Evolutionary conservation across 805 yeast genomes (phyloP).

Genomic region (Kodamaea kakaduensis): DNA sequence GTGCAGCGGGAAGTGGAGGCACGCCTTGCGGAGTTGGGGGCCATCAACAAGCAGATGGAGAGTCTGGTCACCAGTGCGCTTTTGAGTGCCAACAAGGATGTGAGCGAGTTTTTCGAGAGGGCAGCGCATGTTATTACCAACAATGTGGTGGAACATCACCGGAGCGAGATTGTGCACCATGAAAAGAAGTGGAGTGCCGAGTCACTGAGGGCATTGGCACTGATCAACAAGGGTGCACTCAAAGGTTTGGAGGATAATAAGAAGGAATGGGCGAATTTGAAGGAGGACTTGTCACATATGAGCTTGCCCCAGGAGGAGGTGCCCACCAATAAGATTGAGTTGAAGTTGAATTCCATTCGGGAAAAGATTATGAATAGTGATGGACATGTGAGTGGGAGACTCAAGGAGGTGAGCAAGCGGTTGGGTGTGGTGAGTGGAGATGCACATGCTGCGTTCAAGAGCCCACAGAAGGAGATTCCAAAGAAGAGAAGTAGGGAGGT

Average conservation of each 20-base stretch:
- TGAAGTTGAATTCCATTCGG: conserved; percentile 6
- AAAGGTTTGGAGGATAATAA: conserved; percentile 6
- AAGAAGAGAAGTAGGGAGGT: no score
- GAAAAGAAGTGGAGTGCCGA: conserved; percentile 6
- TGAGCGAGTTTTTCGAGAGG: conserved; percentile 1
- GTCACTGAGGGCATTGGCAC: conserved; percentile 1
- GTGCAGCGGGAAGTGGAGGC: conserved; percentile 4
- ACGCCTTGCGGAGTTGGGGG: conserved; percentile 4
- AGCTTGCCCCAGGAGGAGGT: conserved; percentile 3
- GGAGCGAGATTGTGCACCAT: conserved; percentile 2
- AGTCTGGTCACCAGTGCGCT: conserved; percentile 2
- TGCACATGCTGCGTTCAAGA: conserved; percentile 7
- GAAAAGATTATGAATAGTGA: conserved; percentile 6
- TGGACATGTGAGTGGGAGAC: neutral
- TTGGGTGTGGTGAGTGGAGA: conserved; percentile 9
- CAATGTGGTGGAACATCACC: conserved; percentile 4
- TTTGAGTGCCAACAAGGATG: neutral
- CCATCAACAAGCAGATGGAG: conserved; percentile 4
- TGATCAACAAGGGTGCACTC: conserved; percentile 4
- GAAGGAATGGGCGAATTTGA: conserved; percentile 5
- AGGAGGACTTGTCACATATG: conserved; percentile 5
- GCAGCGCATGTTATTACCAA: conserved; percentile 6
- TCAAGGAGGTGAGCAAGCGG: conserved; percentile 4
- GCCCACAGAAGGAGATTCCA: no score
- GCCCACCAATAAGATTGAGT: conserved; percentile 1